phyloP scores from a whole-genome alignment of 306 rosid genomes.

The Cicer arietinum region DNA sequence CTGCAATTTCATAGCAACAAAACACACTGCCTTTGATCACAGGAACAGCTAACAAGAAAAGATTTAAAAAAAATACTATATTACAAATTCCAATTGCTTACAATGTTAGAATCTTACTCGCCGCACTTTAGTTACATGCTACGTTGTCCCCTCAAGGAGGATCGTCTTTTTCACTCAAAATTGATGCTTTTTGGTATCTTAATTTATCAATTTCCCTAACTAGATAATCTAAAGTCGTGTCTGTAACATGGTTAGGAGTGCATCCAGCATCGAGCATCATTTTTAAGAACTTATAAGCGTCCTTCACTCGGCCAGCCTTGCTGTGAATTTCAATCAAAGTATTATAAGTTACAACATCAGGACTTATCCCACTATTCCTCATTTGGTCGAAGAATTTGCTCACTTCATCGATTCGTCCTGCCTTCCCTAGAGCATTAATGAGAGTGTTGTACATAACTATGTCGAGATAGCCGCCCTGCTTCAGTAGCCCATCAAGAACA shows the following conservation, averaged over 20 bases:
- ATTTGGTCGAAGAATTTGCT: constrained; percentile 81
- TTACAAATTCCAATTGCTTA: constrained; percentile 18
- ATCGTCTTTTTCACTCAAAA: constrained; percentile 59
- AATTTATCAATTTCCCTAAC: constrained; percentile 82
- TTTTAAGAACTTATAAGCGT: constrained; percentile 80
- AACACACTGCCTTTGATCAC: not conserved
- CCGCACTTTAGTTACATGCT: not conserved
- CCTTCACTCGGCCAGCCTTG: constrained; percentile 84
- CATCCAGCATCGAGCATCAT: constrained; percentile 94
- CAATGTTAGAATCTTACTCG: not conserved
- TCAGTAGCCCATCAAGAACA: constrained; percentile 77
- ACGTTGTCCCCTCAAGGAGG: constrained; percentile 45
- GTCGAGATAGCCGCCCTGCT: constrained; percentile 92
- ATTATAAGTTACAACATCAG: constrained; percentile 86
- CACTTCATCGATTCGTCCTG: constrained; percentile 73
- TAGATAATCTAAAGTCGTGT: constrained; percentile 85
- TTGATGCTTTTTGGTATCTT: constrained; percentile 75
- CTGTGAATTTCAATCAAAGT: constrained; percentile 91
- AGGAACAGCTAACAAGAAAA: constrained; percentile 28
- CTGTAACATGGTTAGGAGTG: constrained; percentile 86
- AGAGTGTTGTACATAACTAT: constrained; percentile 92
- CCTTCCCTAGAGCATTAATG: constrained; percentile 88
- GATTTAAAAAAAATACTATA: not conserved
- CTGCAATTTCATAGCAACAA: constrained; percentile 10
- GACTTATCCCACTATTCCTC: constrained; percentile 77